Evolutionary conservation across 2,329 filamentous ascomycete genomes (phyloP).

Genomic region (Aschersonia sp.): DNA sequence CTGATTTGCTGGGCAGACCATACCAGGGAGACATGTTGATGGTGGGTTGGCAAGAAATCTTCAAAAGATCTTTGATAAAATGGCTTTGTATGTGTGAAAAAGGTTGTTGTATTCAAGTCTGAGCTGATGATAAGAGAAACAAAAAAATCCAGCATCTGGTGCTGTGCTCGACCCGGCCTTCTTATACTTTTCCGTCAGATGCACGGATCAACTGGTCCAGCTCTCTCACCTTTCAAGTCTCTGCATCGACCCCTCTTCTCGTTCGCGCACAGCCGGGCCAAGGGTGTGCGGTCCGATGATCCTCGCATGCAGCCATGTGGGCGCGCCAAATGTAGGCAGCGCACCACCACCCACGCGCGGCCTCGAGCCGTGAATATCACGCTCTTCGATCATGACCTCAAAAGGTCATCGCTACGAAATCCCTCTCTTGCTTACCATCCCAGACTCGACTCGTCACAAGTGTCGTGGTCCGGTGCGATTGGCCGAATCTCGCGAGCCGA

Average conservation of each 20-base stretch:
- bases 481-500: neutral
- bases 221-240: neutral
- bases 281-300: neutral
- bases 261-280: neutral
- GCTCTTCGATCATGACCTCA: neutral
- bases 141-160: neutral
- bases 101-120: neutral
- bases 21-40: constrained; percentile 8
- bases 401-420: neutral
- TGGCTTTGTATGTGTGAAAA: too few relatives aligned
- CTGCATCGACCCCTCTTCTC: neutral
- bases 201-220: neutral
- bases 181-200: neutral
- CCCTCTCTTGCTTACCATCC: neutral
- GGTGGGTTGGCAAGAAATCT: neutral
- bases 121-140: neutral
- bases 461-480: neutral
- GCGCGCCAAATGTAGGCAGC: neutral
- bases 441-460: neutral
- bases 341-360: neutral
- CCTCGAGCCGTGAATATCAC: neutral
- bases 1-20: neutral
- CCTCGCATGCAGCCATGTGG: neutral
- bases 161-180: neutral
- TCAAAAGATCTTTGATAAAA: too few relatives aligned